Base-by-base conservation (phyloP, 192 early-diverging fungal genomes). In the Kappamyces sp. region DNA sequence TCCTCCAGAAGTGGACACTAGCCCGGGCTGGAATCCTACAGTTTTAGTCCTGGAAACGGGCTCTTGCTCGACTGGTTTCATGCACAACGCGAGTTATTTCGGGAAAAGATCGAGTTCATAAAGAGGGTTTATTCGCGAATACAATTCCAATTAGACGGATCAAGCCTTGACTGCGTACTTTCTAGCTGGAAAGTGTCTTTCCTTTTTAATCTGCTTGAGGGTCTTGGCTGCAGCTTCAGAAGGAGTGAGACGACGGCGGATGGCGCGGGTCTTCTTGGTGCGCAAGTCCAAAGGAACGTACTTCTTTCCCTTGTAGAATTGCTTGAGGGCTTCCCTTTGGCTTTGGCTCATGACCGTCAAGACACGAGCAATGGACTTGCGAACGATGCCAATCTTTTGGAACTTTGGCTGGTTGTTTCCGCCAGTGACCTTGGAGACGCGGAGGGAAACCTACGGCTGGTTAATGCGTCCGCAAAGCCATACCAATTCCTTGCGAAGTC, bases 201-300 rank as follows among this genome's bases (percentile, higher is more conserved):
- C 82, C 86, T 90, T 89, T 88, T 96, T 96, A 63, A 77, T 75
- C 74, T 92, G 87, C 78, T 84, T 86, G 63, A 88, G 65, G 63
- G 95, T 98, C 87, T 89, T 93, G 68, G 71, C 71, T 60, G 84
- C 68, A 44, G 72, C 67, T 81, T 98, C 91, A 70, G 72, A 58
- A 68, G 79, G 71, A 82, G 92, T 93, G 77, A 99, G 80, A 61
- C 87, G 87, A 67, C 93, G 91, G 59, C 96, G 92, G 76, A 97
- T 88, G 64, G 96, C 96, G 72, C 96, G 92, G 64, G 94, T 99
- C 87, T 93, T 92, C 89, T 99, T 99, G 73, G 77, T 79, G 70
- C 96, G 91, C 77, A 99, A 89, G 78, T 99, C 96, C 64, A 93
- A 77, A 61, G 96, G 96, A 42, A 83, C 67, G 81, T 90, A 89